Base-by-base conservation (phyloP, 139 green algal genomes). In the Mesostigma viride region DNA sequence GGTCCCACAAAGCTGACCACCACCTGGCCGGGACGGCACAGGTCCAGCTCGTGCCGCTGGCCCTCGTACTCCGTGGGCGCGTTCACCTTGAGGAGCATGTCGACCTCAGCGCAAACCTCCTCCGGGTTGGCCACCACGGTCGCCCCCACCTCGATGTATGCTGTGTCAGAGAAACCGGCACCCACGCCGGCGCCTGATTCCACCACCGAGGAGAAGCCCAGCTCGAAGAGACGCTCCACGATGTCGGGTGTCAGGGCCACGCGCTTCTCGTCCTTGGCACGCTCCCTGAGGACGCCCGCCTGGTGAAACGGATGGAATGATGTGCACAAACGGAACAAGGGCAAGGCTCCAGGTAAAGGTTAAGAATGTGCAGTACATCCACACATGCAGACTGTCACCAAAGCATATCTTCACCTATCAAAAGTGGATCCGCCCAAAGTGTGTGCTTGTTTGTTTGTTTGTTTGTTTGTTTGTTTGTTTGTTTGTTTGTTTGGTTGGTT, bases 81-180 rank as follows among this genome's bases (percentile, higher is more conserved):
- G n/a, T n/a, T 65, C 6, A 65, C 58, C 24, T 65, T 65, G 8
- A 24, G 6, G 30, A 65, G 4, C 6, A 65, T 26, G 31, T 65
- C 58, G 5, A 6, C 31, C 8, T 17, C 22, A 6, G 58, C 58
- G 58, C n/a, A 65, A 14, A 65, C 20, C 30, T 40, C 58, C 58
- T 65, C 24, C 6, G 58, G 20, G 31, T 8, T 48, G 58, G 5
- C 28, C 30, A 40, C 30, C 30, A 65, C 22, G 20, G 6, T 48
- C 30, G 58, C 58, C 6, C 58, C 58, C 14, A 24, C 58, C 45
- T 48, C 46, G 4, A n/a, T 22, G 64, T 70, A 70, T 11, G 46
- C 45, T 14, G 27, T 27, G 46, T 70, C 48, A 3, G 64, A 31
- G 31, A 70, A 70, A 11, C 51, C 30, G 3, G 64, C 46, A n/a